Percentiles rank a stretch among this genome's conserved stretches.
These are phyloP conservation scores for Phytopythium ostracodes DNA, from an alignment of 352 stramenopile species.

Conservation along the genomic window DNA sequence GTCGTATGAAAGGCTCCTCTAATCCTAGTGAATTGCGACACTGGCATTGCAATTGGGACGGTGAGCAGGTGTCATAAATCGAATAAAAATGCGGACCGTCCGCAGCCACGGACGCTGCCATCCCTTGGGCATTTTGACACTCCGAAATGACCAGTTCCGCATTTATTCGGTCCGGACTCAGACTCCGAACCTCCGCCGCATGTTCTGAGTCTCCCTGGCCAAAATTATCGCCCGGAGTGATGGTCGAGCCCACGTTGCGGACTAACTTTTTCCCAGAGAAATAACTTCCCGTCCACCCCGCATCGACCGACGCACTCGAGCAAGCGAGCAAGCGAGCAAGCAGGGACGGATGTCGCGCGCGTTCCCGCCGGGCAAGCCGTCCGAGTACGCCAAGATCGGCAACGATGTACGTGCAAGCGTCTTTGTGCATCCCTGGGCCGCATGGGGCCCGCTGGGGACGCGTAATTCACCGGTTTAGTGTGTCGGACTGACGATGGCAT, in stretches of 20 bases:
- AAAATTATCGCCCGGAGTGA: background rate
- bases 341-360: slow-evolving; percentile 57
- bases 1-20: too few species aligned
- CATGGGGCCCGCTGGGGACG: background rate
- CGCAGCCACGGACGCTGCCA: too few species aligned
- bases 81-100: too few species aligned
- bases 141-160: background rate
- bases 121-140: background rate
- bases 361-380: slow-evolving; percentile 55
- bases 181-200: background rate
- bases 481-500: too few species aligned
- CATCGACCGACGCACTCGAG: background rate
- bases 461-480: too few species aligned
- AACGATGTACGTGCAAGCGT: slow-evolving; percentile 39
- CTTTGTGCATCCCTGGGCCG: too few species aligned
- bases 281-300: too few species aligned
- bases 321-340: too few species aligned
- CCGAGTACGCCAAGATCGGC: slow-evolving; percentile 67
- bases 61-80: too few species aligned
- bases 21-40: too few species aligned
- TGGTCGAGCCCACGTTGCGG: background rate
- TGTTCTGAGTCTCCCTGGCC: background rate
- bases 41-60: too few species aligned
- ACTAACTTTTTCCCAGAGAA: too few species aligned
- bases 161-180: background rate